These are phyloP conservation scores for Lasiodiplodia gonubiensis DNA, from an alignment of 2,329 filamentous ascomycete species.

Conservation along the genomic window DNA sequence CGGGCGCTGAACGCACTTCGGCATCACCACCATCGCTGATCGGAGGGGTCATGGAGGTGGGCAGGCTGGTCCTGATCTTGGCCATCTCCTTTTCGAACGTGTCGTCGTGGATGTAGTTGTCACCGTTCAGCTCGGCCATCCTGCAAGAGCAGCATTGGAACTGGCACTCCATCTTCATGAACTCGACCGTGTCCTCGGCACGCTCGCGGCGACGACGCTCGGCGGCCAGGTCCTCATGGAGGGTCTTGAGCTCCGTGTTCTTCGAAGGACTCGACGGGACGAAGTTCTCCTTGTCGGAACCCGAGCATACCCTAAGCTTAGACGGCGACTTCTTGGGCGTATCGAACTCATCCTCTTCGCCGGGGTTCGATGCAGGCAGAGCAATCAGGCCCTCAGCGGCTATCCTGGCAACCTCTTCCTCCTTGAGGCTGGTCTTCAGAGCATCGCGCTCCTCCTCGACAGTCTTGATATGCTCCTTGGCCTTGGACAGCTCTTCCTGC, in stretches of 20 bases:
- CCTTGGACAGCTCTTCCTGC: slow-evolving; percentile 70
- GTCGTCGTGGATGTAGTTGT: slow-evolving; percentile 47
- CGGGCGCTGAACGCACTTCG: slow-evolving; percentile 25
- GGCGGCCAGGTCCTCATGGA: slow-evolving; percentile 57
- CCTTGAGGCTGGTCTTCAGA: slow-evolving; percentile 72
- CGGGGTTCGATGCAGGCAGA: slow-evolving; percentile 59
- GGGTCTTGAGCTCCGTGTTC: slow-evolving; percentile 47
- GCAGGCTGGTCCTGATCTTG: slow-evolving; percentile 50
- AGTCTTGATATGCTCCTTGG: slow-evolving; percentile 66
- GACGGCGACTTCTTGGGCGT: slow-evolving; percentile 62
- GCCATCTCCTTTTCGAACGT: slow-evolving; percentile 44
- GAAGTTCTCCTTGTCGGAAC: slow-evolving; percentile 55
- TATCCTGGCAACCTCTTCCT: slow-evolving; percentile 74
- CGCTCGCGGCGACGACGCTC: slow-evolving; percentile 68
- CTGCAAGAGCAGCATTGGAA: slow-evolving; percentile 69
- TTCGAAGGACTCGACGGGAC: slow-evolving; percentile 32
- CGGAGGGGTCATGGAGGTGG: slow-evolving; percentile 63
- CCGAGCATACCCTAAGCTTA: slow-evolving; percentile 47
- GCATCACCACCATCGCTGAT: slow-evolving; percentile 66
- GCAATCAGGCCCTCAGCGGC: slow-evolving; percentile 74
- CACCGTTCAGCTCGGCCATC: slow-evolving; percentile 46
- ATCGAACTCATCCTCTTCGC: slow-evolving; percentile 65
- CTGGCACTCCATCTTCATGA: slow-evolving; percentile 75
- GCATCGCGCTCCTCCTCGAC: slow-evolving; percentile 77
- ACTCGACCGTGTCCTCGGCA: slow-evolving; percentile 75